A percentile compares a stretch with the other conserved stretches of the same genome.
Conservation (phyloP, 805 yeast genomes). For the Cyberlindnera sargentensis region DNA sequence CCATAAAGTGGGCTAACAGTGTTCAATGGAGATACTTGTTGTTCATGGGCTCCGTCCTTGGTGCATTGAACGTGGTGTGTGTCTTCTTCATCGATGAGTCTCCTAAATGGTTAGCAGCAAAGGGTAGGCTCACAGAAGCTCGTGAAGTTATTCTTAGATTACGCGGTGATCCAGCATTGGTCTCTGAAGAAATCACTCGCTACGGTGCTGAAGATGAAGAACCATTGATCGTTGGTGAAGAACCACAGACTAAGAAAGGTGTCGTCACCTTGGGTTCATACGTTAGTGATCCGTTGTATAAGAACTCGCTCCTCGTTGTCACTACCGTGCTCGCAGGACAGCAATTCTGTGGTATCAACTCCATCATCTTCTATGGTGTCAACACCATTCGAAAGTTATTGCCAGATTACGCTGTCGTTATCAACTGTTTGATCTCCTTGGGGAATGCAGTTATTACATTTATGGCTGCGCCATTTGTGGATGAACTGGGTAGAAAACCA, state of each 20-base stretch:
- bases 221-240: not conserved
- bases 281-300: slow-evolving; percentile 42
- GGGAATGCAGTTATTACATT: slow-evolving; percentile 72
- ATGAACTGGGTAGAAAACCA: slow-evolving; percentile 66
- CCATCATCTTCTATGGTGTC: slow-evolving; percentile 91
- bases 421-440: slow-evolving; percentile 72
- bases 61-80: slow-evolving; percentile 39
- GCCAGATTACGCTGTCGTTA: slow-evolving; percentile 62
- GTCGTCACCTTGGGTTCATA: slow-evolving; percentile 34
- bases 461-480: slow-evolving; percentile 69
- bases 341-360: slow-evolving; percentile 89
- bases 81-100: slow-evolving; percentile 55
- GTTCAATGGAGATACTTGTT: slow-evolving; percentile 69
- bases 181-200: slow-evolving; percentile 14
- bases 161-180: slow-evolving; percentile 25
- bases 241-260: not conserved
- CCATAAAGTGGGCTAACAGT: slow-evolving; percentile 59
- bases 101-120: slow-evolving; percentile 71
- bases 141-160: slow-evolving; percentile 27
- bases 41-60: slow-evolving; percentile 51
- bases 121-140: slow-evolving; percentile 40
- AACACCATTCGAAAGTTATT: slow-evolving; percentile 64
- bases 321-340: slow-evolving; percentile 74
- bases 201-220: slow-evolving; percentile 5
- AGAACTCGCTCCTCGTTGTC: slow-evolving; percentile 55